Percentiles rank a stretch among this genome's conserved stretches.
Conservation (phyloP, 2,329 filamentous ascomycete genomes). For the Diaporthe aspalathi region DNA sequence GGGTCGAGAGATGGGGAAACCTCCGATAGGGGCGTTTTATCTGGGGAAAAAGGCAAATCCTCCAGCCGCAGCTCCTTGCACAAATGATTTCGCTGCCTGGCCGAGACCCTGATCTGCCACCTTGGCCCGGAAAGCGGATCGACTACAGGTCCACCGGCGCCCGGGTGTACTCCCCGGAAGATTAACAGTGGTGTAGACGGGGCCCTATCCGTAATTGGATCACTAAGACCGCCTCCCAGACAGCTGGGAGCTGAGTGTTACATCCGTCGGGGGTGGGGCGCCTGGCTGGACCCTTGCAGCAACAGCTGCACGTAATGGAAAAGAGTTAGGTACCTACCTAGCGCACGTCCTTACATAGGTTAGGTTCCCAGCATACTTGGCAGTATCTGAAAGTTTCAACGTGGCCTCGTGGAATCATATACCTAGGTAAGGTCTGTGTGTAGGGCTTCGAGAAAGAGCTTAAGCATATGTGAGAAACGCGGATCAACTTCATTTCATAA, state of each 20-base stretch:
- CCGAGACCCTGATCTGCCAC: neutral
- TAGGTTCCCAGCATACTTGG: neutral
- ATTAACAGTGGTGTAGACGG: neutral
- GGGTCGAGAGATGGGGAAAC: neutral
- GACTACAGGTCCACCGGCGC: neutral
- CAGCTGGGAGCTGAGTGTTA: neutral
- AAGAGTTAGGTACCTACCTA: neutral
- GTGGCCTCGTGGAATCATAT: too few species aligned
- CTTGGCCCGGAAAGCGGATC: neutral
- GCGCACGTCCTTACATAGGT: too few species aligned
- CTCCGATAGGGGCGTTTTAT: neutral
- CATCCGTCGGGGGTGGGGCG: neutral
- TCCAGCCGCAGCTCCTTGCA: neutral
- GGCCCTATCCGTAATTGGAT: neutral
- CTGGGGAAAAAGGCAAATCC: neutral
- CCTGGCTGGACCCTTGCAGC: neutral
- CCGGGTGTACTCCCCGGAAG: neutral
- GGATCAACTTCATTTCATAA: too few species aligned
- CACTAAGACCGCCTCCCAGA: neutral
- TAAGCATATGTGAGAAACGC: too few species aligned
- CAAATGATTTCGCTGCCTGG: neutral
- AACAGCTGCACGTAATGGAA: neutral
- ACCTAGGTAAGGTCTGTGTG: too few species aligned
- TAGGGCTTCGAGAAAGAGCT: too few species aligned
- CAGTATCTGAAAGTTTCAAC: neutral